These are phyloP conservation scores for Otatea glauca DNA, from an alignment of 176 grass and related monocot genomes.

Conservation along the genomic window DNA sequence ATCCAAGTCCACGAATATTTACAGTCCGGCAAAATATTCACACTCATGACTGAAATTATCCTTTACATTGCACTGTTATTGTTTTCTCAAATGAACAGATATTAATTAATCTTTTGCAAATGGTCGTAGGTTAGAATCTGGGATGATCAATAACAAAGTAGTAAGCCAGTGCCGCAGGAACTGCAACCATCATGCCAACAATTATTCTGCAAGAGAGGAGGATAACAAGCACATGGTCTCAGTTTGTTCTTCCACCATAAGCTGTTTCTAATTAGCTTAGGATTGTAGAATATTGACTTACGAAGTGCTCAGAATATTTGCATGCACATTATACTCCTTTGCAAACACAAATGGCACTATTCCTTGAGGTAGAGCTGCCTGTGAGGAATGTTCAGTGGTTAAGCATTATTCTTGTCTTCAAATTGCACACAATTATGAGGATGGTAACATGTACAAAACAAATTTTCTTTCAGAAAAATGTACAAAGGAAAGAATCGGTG, in stretches of 20 bases:
- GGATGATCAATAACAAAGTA: conserved; percentile 68
- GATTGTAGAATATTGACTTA: conserved; percentile 43
- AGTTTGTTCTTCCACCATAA: conserved; percentile 11
- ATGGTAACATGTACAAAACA: neutral
- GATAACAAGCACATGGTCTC: neutral
- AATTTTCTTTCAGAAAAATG: neutral
- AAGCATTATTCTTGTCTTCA: conserved; percentile 28
- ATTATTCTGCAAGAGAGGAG: conserved; percentile 65
- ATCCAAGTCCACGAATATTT: conserved; percentile 22
- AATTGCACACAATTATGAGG: neutral
- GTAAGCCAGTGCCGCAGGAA: conserved; percentile 77
- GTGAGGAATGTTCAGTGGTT: conserved; percentile 24
- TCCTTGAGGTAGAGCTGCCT: conserved; percentile 96
- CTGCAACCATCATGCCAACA: conserved; percentile 78
- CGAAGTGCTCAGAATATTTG: conserved; percentile 85
- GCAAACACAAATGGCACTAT: conserved; percentile 93
- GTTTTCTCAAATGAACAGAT: conserved; percentile 17
- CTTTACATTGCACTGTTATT: conserved; percentile 3
- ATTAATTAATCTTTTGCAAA: neutral
- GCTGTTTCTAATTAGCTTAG: conserved; percentile 7
- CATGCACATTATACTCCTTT: conserved; percentile 80
- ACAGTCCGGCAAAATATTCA: conserved; percentile 39
- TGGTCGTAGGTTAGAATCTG: conserved; percentile 24
- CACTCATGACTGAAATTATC: conserved; percentile 16
- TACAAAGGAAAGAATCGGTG: neutral